Base-by-base conservation (phyloP, 2,329 filamentous ascomycete species). In the Alternaria angustiovoidea region DNA sequence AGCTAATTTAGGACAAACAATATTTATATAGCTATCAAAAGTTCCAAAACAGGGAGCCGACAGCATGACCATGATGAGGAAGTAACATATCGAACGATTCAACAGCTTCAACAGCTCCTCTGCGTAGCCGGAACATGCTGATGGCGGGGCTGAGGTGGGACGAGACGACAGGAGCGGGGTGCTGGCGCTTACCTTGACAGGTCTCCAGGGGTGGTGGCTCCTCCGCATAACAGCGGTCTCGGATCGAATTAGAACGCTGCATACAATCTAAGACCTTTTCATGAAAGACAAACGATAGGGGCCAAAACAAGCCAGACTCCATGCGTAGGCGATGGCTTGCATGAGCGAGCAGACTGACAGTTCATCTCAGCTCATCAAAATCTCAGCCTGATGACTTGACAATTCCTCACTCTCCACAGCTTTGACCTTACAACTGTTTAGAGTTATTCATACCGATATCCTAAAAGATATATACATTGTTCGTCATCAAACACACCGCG, bases 111-210 rank as follows among this genome's bases (percentile, higher is more conserved):
- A 46, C 11, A 7, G 43, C 43, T 12, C 34, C 11, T 51, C 22
- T 6, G 8, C 2, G 22, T 5, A 16, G 24, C 43, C 34, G 43
- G 20, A 5, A 14, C 0, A 49, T 41, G n/a, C 2, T 43, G 12
- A 11, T 30, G 28, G 54, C 47, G 54, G 54, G 54, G 54, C 42
- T 44, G 46, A 51, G 28, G 14, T 51, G 24, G 38, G 28, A 51
- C 5, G 4, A 20, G 38, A 36, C 14, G 22, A 36, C 46, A 14
- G 28, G 38, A 52, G 54, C 47, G 54, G 54, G 54, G 54, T 48
- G 46, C 38, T 57, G 54, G 47, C 47, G 46, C 51, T 53, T 53
- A 41, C 1, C n/a, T 1, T 34, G 38, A 7, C 4, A 42, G 12
- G 12, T 28, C 43, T 14, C 26, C 2, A 3, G 14, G 16, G 36